Base-by-base conservation (phyloP, 768 basidiomycete genomes). In the Amanita pseudoporphyria region DNA sequence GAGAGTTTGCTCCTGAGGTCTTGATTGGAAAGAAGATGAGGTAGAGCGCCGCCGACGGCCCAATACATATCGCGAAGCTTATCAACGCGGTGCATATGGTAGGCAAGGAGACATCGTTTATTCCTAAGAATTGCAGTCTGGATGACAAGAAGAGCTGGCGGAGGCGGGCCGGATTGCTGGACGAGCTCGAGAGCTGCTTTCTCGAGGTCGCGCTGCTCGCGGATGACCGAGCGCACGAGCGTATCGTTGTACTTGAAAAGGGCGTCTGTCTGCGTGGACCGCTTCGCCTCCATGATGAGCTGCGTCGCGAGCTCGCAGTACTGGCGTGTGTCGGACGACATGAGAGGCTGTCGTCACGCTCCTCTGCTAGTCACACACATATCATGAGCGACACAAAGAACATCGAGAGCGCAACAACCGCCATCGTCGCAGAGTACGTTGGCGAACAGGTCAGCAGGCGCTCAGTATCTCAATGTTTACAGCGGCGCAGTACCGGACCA, bases 51-150 rank as follows among this genome's bases (percentile, higher is more conserved):
- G 14, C 89, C 89, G 6, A 82, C 78, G 10, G 79, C 70, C 95
- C 95, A 98, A 67, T 90, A 96, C 71, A 88, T 75, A 59, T 91
- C 84, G 51, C 82, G 78, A 46, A 98, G 77, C 46, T 82, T 80
- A 61, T 90, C 85, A 33, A 90, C 66, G 49, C 95, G 78, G 67
- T 93, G 90, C 21, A 78, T 69, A 65, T 97, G 91, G 66, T 98
- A 99, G 0, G 91, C 92, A 39, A 97, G 78, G 3, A 98, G 74
- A 62, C 90, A 92, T n/a, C 96, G 85, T 64, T 95, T 96, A 73
- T 98, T 96, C 54, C 93, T 81, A 35, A 83, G 73, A 57, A 95
- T 85, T 32, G 89, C 82, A 6, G 94, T 88, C 65, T 95, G 90
- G 62, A 87, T 82, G 59, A 97, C 79, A 57, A 90, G 77, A 53